Evolutionary conservation across 345 rosid genomes (phyloP).

Genomic region (Dimocarpus longan): DNA sequence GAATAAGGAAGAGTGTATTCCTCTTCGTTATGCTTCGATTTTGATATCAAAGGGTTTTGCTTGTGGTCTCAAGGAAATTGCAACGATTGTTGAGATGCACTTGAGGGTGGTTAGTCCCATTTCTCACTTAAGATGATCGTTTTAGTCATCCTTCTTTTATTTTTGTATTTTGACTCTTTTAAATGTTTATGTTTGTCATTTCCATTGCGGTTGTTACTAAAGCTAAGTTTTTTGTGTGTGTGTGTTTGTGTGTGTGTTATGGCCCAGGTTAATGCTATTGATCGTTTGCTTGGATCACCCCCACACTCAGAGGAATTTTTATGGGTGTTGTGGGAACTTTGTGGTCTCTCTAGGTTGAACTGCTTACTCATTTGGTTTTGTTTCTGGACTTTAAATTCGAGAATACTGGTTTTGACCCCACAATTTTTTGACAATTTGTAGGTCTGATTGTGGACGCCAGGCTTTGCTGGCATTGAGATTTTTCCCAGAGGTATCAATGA

Average conservation of each 20-base stretch:
- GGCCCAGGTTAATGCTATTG: slow-evolving; percentile 76
- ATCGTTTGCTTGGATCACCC: slow-evolving; percentile 72
- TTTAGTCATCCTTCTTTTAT: background rate
- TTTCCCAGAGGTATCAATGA: slow-evolving; percentile 79
- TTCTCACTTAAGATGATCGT: slow-evolving; percentile 10
- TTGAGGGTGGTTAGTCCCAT: slow-evolving; percentile 88
- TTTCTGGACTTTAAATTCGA: slow-evolving; percentile 3
- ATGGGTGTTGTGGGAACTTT: slow-evolving; percentile 96
- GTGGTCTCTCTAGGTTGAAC: slow-evolving; percentile 83
- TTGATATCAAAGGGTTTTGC: slow-evolving; percentile 86
- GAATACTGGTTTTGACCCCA: slow-evolving; percentile 19
- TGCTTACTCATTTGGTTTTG: background rate
- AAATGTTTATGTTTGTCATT: background rate
- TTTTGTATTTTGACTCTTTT: slow-evolving; percentile 1
- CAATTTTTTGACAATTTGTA: slow-evolving; percentile 39
- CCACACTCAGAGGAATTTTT: slow-evolving; percentile 93
- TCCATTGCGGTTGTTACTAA: slow-evolving; percentile 13
- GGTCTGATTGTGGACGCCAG: slow-evolving; percentile 95
- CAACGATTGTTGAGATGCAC: slow-evolving; percentile 83
- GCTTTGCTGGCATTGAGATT: slow-evolving; percentile 76
- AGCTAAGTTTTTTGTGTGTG: background rate
- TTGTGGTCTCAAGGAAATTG: slow-evolving; percentile 81
- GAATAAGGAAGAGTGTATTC: slow-evolving; percentile 80
- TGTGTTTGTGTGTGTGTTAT: background rate
- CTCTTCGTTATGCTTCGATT: slow-evolving; percentile 85